phyloP scores from a whole-genome alignment of 2,329 filamentous ascomycete genomes.

The Dothideomycetes sp. region DNA sequence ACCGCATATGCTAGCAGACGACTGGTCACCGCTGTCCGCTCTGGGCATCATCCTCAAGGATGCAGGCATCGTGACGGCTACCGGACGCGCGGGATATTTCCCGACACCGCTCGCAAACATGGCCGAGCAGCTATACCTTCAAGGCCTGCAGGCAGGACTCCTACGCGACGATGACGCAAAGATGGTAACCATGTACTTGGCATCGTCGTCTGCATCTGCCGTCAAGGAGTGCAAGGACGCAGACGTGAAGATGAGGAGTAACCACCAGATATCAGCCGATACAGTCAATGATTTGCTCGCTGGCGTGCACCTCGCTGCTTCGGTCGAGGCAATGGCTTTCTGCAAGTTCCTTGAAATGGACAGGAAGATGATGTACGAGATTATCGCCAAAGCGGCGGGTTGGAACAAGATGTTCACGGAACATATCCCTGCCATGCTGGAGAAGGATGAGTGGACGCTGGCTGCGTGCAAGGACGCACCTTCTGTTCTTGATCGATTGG shows the following conservation, averaged over 20 bases:
- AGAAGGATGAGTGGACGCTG: conserved; percentile 22
- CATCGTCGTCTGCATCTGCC: conserved; percentile 18
- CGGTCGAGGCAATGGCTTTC: conserved; percentile 37
- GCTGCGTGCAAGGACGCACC: conserved; percentile 26
- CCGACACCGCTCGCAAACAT: conserved; percentile 49
- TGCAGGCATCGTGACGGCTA: conserved; percentile 54
- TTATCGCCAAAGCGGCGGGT: conserved; percentile 37
- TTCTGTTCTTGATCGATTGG: conserved; percentile 26
- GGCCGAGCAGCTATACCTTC: conserved; percentile 55
- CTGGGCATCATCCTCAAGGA: conserved; percentile 39
- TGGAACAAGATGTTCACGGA: conserved; percentile 34
- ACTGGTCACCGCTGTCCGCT: conserved; percentile 35
- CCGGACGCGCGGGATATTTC: conserved; percentile 47
- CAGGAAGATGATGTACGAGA: conserved; percentile 32
- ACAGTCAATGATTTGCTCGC: conserved; percentile 29
- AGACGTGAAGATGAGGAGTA: conserved; percentile 25
- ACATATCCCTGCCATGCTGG: conserved; percentile 22
- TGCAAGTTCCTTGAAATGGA: conserved; percentile 35
- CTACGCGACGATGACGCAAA: conserved; percentile 44
- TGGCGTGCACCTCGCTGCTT: conserved; percentile 38
- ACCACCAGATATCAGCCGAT: conserved; percentile 23
- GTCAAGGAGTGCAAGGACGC: conserved; percentile 22
- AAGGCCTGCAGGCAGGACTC: conserved; percentile 47
- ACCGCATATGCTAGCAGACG: conserved; percentile 40
- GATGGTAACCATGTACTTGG: conserved; percentile 43